These are phyloP conservation scores for Bipolaris gigantea DNA, from an alignment of 2,329 filamentous ascomycete genomes.

Conservation along the genomic window DNA sequence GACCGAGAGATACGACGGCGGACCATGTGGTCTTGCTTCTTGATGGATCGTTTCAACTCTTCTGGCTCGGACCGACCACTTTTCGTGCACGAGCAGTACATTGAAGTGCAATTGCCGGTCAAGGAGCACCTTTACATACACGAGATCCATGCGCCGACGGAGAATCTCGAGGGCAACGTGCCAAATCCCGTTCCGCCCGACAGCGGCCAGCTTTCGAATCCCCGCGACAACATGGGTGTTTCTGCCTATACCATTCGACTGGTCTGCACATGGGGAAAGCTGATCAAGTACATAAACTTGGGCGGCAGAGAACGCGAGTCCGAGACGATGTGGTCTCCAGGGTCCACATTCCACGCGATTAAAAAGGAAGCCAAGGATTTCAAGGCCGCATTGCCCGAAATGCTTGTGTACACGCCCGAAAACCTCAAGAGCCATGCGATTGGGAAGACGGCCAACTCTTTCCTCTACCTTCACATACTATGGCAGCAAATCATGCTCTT, in stretches of 20 bases:
- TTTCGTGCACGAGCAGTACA: constrained; percentile 85
- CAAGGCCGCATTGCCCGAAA: constrained; percentile 67
- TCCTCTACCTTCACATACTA: constrained; percentile 86
- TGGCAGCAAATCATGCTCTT: constrained; percentile 90
- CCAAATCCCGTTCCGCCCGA: constrained; percentile 64
- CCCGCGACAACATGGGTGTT: constrained; percentile 88
- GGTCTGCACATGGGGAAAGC: constrained; percentile 85
- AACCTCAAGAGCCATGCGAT: constrained; percentile 84
- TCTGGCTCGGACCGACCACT: constrained; percentile 90
- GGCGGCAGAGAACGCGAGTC: constrained; percentile 80
- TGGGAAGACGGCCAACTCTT: constrained; percentile 85
- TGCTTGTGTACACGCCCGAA: constrained; percentile 73
- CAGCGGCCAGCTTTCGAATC: constrained; percentile 65
- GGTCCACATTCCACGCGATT: constrained; percentile 75
- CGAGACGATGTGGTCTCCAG: constrained; percentile 76
- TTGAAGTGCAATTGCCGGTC: constrained; percentile 87
- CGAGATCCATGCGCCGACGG: constrained; percentile 85
- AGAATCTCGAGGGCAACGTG: constrained; percentile 74
- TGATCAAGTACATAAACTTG: constrained; percentile 87
- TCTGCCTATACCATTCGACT: constrained; percentile 85
- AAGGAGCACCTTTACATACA: constrained; percentile 88
- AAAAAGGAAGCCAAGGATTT: constrained; percentile 73
- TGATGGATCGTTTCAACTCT: constrained; percentile 98
- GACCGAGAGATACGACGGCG: constrained; percentile 90
- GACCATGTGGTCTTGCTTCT: constrained; percentile 97